phyloP scores from a whole-genome alignment of 2,329 filamentous ascomycete genomes.

The Ophiostoma tasmaniense region DNA sequence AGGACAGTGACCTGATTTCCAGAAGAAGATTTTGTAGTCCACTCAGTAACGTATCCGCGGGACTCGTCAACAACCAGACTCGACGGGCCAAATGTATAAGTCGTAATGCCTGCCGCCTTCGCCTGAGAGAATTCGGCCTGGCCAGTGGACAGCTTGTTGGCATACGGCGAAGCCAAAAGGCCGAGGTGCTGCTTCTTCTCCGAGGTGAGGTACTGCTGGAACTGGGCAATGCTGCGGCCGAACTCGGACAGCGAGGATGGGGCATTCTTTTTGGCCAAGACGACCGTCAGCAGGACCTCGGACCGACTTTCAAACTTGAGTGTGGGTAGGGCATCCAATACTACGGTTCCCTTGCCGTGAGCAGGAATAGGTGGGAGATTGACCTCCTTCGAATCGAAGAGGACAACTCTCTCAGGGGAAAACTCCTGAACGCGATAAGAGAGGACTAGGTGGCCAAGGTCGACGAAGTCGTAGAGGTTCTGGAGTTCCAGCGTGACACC shows the following conservation, averaged over 20 bases:
- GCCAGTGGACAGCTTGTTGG: slow-evolving; percentile 8
- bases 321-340: slow-evolving; percentile 38
- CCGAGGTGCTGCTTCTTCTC: slow-evolving; percentile 20
- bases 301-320: not conserved
- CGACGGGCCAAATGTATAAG: slow-evolving; percentile 22
- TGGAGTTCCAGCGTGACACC: slow-evolving; percentile 27
- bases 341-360: slow-evolving; percentile 29
- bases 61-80: slow-evolving; percentile 36
- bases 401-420: slow-evolving; percentile 6
- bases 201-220: slow-evolving; percentile 36
- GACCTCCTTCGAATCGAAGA: slow-evolving; percentile 31
- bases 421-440: slow-evolving; percentile 35
- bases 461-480: slow-evolving; percentile 44
- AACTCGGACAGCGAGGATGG: slow-evolving; percentile 22
- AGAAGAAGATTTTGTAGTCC: slow-evolving; percentile 33
- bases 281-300: slow-evolving; percentile 13
- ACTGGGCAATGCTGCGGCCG: slow-evolving; percentile 37
- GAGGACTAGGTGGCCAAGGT: slow-evolving; percentile 35
- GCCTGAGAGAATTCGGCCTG: not conserved
- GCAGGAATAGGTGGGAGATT: slow-evolving; percentile 35
- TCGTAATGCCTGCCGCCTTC: slow-evolving; percentile 22
- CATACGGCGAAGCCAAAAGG: slow-evolving; percentile 16
- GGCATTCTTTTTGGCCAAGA: slow-evolving; percentile 7
- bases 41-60: slow-evolving; percentile 20
- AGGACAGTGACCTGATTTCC: not conserved